These are phyloP conservation scores for Apophysomyces elegans DNA, from an alignment of 371 early-diverging fungal species.

Conservation along the genomic window DNA sequence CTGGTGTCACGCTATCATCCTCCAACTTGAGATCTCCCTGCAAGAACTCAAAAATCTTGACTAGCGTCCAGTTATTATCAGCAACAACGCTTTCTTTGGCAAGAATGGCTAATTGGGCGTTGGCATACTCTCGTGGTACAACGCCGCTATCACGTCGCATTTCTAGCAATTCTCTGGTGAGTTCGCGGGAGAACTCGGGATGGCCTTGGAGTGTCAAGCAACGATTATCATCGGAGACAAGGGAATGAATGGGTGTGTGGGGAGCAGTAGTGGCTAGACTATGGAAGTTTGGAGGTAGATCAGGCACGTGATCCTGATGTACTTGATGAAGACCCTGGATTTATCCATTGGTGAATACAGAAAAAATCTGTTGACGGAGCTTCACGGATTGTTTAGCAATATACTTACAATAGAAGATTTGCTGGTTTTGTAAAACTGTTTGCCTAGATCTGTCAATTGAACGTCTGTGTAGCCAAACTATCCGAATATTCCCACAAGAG, in stretches of 20 bases:
- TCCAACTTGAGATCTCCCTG: conserved; percentile 20
- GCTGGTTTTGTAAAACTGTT: conserved; percentile 39
- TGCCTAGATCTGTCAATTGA: conserved; percentile 43
- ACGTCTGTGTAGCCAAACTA: conserved; percentile 52
- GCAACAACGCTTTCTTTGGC: conserved; percentile 14
- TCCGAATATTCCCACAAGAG: neutral
- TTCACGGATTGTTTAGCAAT: neutral
- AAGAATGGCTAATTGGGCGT: conserved; percentile 18
- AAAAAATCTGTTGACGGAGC: too few relatives aligned
- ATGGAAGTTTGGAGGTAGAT: conserved; percentile 56
- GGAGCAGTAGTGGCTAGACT: conserved; percentile 48
- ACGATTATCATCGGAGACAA: conserved; percentile 55
- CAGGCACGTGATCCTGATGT: conserved; percentile 71
- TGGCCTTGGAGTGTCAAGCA: conserved; percentile 82
- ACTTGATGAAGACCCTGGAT: conserved; percentile 62
- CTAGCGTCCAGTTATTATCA: conserved; percentile 24
- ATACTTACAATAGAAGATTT: conserved; percentile 28
- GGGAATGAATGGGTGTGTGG: conserved; percentile 49
- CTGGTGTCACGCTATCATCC: conserved; percentile 17
- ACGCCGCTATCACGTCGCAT: conserved; percentile 27
- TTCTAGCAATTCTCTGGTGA: conserved; percentile 48
- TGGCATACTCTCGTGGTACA: conserved; percentile 26
- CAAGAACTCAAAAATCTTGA: conserved; percentile 24
- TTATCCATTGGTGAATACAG: neutral
- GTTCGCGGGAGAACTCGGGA: conserved; percentile 69